Conservation (phyloP, 345 rosid genomes). For the Euphorbia peplus region DNA sequence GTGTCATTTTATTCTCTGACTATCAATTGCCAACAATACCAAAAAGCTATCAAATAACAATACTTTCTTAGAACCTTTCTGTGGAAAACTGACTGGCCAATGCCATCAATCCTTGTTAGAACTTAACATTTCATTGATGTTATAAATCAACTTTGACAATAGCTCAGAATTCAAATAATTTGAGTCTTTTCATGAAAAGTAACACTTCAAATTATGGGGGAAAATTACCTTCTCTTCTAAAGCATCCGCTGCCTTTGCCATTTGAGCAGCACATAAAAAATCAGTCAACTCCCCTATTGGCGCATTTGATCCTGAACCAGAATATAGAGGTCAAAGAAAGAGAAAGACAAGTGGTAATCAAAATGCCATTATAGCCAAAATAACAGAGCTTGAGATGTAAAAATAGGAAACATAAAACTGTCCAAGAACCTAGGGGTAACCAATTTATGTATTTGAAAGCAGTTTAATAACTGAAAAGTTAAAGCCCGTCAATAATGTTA, state of each 20-base stretch:
- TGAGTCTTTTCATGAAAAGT: neutral
- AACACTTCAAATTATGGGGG: neutral
- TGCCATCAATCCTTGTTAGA: neutral
- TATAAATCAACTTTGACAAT: neutral
- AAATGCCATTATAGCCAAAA: neutral
- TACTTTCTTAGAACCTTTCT: neutral
- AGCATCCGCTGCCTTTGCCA: slow-evolving; percentile 61
- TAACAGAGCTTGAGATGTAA: neutral
- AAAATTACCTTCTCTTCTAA: slow-evolving; percentile 52
- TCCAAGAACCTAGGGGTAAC: neutral
- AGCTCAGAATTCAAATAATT: neutral
- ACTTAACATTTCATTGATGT: neutral
- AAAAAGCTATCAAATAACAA: neutral
- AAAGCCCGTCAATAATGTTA: neutral
- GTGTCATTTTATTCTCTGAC: neutral
- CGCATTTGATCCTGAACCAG: slow-evolving; percentile 55
- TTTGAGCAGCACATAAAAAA: slow-evolving; percentile 77
- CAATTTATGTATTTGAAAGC: neutral
- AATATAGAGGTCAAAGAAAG: slow-evolving; percentile 5
- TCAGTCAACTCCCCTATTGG: slow-evolving; percentile 61
- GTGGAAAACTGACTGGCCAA: neutral
- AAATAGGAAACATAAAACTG: neutral
- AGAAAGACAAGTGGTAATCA: slow-evolving; percentile 3
- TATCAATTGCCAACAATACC: neutral
- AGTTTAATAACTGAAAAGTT: neutral